Conservation (phyloP, 352 stramenopile genomes). For the Blastocystis sp. region DNA sequence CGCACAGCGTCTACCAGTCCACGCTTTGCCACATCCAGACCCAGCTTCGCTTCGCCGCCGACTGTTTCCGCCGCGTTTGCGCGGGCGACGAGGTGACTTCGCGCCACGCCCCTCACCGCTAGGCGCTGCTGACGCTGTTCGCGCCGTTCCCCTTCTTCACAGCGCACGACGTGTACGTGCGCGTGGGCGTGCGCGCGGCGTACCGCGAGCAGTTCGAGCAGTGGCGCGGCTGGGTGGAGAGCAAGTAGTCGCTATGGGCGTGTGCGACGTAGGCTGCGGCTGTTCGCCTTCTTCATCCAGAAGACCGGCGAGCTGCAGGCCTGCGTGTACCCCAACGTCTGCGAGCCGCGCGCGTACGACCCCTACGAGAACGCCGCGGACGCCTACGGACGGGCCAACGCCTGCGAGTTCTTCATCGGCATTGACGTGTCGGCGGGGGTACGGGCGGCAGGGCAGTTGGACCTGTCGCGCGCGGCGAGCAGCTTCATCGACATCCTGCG, state of each 20-base stretch:
- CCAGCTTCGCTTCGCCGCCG: neutral
- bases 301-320: neutral
- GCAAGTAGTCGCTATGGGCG: conserved; percentile 3
- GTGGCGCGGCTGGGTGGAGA: conserved; percentile 43
- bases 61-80: neutral
- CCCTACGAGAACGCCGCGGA: no score
- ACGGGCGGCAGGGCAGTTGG: neutral
- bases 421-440: neutral
- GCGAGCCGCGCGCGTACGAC: neutral
- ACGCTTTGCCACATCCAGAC: neutral
- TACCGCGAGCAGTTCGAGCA: neutral
- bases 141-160: neutral
- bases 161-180: neutral
- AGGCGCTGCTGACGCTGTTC: neutral
- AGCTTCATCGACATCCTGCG: conserved; percentile 18
- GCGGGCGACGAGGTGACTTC: neutral
- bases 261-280: neutral
- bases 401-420: conserved; percentile 1
- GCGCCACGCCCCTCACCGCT: neutral
- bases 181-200: neutral
- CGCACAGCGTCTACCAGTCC: neutral
- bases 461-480: neutral
- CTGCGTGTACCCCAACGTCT: neutral
- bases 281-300: conserved; percentile 1
- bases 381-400: neutral